Evolutionary conservation across 129 eudicot genomes (phyloP), one percentile per base, ranked within the genome.

Genomic region (Chrysanthemum seticuspe): DNA sequence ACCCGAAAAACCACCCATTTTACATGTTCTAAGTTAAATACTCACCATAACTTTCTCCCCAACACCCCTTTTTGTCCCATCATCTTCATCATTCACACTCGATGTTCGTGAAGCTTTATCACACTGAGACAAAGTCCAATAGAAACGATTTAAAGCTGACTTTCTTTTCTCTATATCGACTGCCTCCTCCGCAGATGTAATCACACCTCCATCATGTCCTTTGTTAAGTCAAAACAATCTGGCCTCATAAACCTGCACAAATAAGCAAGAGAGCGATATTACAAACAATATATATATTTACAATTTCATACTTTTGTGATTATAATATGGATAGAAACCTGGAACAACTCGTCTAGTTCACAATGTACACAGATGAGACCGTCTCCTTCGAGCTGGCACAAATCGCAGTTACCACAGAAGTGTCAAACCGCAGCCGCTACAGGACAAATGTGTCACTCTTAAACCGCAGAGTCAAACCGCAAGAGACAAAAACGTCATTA

Each of bases 331-430:
- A 29, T 29, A 59, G 49, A 34, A 72, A 94, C 98, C 98, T 90
- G 92, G 79, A 94, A 94, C 69, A 88, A 54, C 64, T 90, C 91
- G 69, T 94, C 93, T 72, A 90, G 86, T 79, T 94, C 96, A 72
- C 97, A 94, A 75, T 90, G 98, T 27, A 91, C 83, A 77, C 97
- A 94, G 62, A 81, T 51, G 65, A 73, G 88, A 64, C 97, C 98
- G 14, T 90, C 96, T 72, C 77, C 86, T 74, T 84, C 75, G 67
- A 78, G 76, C 44, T 86, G 79, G 74, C 98, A 94, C 21, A 21
- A 21, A 21, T 21, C 21, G 21, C 21, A 21, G 21, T 21, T 21
- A 21, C 21, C 21, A 1, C 21, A 21, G 21, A 21, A 21, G 21
- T 21, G 21, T 21, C 21, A 21, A 21, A 21, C 21, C 21, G 21